These are phyloP conservation scores for Tetradesmus lagerheimii DNA, from an alignment of 139 green algal genomes.

Conservation along the genomic window DNA sequence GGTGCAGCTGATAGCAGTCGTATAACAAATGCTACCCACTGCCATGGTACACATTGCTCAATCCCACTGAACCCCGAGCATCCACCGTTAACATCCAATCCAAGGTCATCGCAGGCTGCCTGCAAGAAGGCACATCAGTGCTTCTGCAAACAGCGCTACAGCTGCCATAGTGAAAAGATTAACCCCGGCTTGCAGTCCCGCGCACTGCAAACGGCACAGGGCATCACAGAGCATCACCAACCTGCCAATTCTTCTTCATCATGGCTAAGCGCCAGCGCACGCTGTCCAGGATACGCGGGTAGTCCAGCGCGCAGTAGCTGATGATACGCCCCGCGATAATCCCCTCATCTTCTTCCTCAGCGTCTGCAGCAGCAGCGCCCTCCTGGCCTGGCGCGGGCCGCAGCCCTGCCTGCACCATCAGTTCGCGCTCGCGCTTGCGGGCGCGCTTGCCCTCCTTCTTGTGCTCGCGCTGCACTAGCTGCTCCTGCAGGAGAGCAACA, in stretches of 20 bases:
- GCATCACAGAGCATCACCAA: no score
- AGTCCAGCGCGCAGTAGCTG: conserved; percentile 61
- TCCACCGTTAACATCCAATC: no score
- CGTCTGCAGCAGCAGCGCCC: not conserved
- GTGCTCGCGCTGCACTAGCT: conserved; percentile 57
- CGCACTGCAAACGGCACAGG: no score
- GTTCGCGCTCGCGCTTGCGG: conserved; percentile 13
- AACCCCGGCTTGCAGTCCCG: not conserved
- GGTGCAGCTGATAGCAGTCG: no score
- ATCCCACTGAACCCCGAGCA: no score
- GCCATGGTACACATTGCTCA: no score
- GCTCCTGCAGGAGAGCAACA: conserved; percentile 31
- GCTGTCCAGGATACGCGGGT: conserved; percentile 50
- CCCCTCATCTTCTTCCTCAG: conserved; percentile 19
- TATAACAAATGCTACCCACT: no score
- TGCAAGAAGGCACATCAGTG: no score
- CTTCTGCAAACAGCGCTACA: not conserved
- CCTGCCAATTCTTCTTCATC: conserved; percentile 34
- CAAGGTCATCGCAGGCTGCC: no score
- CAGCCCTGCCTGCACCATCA: conserved; percentile 13
- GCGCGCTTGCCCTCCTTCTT: conserved; percentile 42
- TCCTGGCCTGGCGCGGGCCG: not conserved
- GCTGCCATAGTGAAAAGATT: no score
- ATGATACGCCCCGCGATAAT: not conserved
- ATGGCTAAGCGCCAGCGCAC: conserved; percentile 39